These are phyloP conservation scores for Penicillium nucicola DNA, from an alignment of 495 filamentous ascomycete species.

Conservation along the genomic window DNA sequence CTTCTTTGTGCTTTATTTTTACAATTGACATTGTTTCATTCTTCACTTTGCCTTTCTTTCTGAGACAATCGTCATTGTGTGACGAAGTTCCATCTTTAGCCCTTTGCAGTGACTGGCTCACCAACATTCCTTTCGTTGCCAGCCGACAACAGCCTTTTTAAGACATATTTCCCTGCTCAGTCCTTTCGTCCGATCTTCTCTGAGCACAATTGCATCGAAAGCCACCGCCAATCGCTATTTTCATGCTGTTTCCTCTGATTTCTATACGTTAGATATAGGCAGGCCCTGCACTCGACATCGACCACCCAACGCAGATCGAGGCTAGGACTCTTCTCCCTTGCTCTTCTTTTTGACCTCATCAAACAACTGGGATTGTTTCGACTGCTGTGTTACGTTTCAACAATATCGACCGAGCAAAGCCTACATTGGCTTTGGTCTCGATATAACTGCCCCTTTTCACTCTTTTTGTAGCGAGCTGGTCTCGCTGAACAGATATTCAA, in stretches of 20 bases:
- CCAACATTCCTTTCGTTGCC: conserved; percentile 45
- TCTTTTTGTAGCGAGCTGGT: conserved; percentile 19
- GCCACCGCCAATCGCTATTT: conserved; percentile 1
- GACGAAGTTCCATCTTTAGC: conserved; percentile 16
- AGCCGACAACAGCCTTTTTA: conserved; percentile 15
- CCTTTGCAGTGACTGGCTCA: conserved; percentile 29
- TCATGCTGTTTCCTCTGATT: conserved; percentile 3
- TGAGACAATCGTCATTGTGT: conserved; percentile 16
- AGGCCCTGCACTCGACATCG: conserved; percentile 18
- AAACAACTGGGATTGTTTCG: conserved; percentile 17
- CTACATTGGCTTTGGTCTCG: conserved; percentile 1
- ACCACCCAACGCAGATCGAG: conserved; percentile 6
- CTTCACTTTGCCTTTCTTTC: conserved; percentile 19
- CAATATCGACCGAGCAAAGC: not conserved
- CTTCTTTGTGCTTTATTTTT: conserved; percentile 12
- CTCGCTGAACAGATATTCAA: conserved; percentile 9
- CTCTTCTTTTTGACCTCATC: not conserved
- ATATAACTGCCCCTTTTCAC: conserved; percentile 1
- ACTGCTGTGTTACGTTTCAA: not conserved
- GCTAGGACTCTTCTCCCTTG: not conserved
- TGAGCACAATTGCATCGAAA: conserved; percentile 6
- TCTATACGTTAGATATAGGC: conserved; percentile 16
- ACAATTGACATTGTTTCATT: conserved; percentile 12
- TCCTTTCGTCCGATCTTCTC: conserved; percentile 13
- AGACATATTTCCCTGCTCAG: conserved; percentile 6